Base-by-base conservation (phyloP, 768 basidiomycete genomes). In the Russula abietina region DNA sequence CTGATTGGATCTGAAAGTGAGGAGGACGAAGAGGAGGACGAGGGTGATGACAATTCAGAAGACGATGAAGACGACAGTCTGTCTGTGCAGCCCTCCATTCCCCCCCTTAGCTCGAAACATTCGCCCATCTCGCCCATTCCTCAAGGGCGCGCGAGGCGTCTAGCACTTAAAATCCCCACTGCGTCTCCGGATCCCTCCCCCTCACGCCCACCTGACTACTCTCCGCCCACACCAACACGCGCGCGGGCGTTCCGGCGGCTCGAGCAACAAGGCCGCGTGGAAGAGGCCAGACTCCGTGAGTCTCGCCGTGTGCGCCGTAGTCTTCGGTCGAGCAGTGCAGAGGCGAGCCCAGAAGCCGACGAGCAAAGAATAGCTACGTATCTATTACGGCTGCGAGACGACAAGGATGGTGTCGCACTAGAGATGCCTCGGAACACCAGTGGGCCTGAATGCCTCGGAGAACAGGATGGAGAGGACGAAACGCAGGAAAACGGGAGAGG, bases 191-290 rank as follows among this genome's bases (percentile, higher is more conserved):
- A 54, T 17, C 49, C 62, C 24, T 51, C 55, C 49, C 51, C 33
- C 4, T 5, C 17, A 28, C 38, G 50, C 24, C 57, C 50, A n/a
- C 26, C 51, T 30, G 50, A 51, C 14, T 70, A 70, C 62, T 70
- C 69, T 11, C 71, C 71, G 14, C 67, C 68, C 30, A 66, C 65
- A 58, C 67, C 55, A 24, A 70, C 71, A 52, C 65, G 70, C 4
- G 71, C 71, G 22, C 60, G 57, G n/a, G 60, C 59, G 61, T 66
- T 55, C 50, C 38, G 24, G 7, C 53, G 61, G 30, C 61, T 69
- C 45, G 41, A 51, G 45, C 56, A 38, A 39, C 32, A 57, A 59
- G 61, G 61, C 39, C 26, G 65, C n/a, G 56, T 61, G 36, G 32
- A 65, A 62, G 61, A 69, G 61, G 56, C 56, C 41, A 28, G 60